These are phyloP conservation scores for Mycena floridula DNA, from an alignment of 768 basidiomycete genomes.

Conservation along the genomic window DNA sequence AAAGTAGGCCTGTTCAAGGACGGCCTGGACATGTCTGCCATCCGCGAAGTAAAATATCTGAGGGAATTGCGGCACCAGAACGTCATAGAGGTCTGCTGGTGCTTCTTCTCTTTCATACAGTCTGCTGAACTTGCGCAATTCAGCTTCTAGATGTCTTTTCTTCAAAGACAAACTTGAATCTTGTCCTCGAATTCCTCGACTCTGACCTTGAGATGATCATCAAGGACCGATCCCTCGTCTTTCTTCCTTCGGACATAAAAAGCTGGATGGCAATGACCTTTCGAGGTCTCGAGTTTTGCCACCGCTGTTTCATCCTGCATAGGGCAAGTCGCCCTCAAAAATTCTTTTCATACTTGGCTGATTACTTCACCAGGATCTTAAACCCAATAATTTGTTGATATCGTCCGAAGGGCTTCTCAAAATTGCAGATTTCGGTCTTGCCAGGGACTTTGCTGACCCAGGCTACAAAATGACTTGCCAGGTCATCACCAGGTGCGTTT, in stretches of 20 bases:
- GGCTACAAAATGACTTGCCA: conserved; percentile 97
- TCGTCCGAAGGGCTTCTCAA: conserved; percentile 88
- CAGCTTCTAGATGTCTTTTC: conserved; percentile 97
- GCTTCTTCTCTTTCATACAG: neutral
- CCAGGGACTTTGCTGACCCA: conserved; percentile 93
- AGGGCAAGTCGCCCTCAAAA: conserved; percentile 43
- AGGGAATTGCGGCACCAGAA: conserved; percentile 93
- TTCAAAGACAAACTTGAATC: conserved; percentile 91
- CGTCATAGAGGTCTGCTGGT: conserved; percentile 67
- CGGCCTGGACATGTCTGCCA: conserved; percentile 97
- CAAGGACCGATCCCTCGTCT: conserved; percentile 87
- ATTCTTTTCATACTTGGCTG: neutral
- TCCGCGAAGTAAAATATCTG: conserved; percentile 96
- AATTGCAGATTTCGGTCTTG: conserved; percentile 98
- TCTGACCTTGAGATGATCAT: conserved; percentile 97
- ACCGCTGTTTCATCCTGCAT: conserved; percentile 90
- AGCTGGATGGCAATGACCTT: conserved; percentile 99
- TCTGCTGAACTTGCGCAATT: neutral
- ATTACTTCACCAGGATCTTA: conserved; percentile 67
- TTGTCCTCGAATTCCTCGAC: conserved; percentile 94
- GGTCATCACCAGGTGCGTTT: conserved; percentile 88
- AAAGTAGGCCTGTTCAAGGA: conserved; percentile 96
- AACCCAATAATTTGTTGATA: conserved; percentile 97
- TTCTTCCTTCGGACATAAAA: conserved; percentile 94
- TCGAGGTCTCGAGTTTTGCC: conserved; percentile 97